phyloP scores from a whole-genome alignment of 768 basidiomycete genomes.

The Suillus variegatus region DNA sequence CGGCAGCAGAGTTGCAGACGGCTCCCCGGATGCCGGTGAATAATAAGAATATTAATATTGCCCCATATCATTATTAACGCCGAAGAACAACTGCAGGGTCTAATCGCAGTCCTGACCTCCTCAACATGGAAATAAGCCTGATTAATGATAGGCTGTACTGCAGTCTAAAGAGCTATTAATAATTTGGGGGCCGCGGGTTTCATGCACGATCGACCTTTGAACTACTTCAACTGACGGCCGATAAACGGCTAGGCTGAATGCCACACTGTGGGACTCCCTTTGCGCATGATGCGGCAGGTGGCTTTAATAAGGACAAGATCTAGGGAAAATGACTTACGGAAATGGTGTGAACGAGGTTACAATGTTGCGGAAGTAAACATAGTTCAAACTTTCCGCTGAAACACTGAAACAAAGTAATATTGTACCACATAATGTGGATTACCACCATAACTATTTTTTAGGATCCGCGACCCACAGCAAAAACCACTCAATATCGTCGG shows the following conservation, averaged over 20 bases:
- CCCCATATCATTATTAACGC: neutral
- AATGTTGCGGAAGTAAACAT: neutral
- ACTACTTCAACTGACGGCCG: too few species aligned
- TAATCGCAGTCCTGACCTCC: neutral
- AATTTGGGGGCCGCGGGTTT: neutral
- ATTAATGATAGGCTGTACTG: neutral
- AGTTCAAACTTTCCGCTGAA: neutral
- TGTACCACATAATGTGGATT: neutral
- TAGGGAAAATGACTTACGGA: neutral
- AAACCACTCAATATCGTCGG: constrained; percentile 23
- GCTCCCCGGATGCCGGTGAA: constrained; percentile 1
- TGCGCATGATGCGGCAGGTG: neutral
- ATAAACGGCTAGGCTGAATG: neutral
- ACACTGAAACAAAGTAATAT: neutral
- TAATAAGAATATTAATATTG: neutral
- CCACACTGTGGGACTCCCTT: neutral
- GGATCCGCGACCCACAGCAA: constrained; percentile 16
- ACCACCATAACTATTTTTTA: neutral
- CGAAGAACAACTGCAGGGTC: neutral
- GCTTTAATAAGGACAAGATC: neutral
- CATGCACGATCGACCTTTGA: neutral
- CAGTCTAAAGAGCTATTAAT: neutral
- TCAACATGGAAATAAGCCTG: neutral
- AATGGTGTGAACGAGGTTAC: neutral
- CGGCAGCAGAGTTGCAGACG: neutral